Evolutionary conservation across 768 basidiomycete genomes (phyloP).

Genomic region (Lactarius sp.): DNA sequence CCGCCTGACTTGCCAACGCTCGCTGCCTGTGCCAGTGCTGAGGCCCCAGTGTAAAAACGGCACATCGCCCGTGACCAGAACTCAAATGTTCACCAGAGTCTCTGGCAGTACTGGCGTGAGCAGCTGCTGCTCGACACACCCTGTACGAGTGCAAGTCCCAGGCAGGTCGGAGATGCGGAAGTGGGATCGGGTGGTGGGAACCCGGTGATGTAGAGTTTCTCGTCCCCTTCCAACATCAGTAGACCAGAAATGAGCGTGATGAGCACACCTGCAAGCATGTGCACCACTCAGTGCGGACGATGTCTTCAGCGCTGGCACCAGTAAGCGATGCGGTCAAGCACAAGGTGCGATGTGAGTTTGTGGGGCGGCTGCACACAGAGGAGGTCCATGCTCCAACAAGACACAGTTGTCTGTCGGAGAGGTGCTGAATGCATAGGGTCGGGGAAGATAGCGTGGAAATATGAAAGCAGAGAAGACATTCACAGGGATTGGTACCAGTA

Average conservation of each 20-base stretch:
- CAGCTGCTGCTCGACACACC: conserved; percentile 20
- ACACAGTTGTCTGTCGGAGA: conserved; percentile 31
- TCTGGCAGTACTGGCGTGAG: no score
- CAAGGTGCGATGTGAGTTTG: conserved; percentile 29
- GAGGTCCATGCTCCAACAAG: conserved; percentile 57
- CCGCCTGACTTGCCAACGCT: conserved; percentile 66
- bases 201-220: conserved; percentile 54
- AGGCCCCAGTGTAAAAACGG: conserved; percentile 33
- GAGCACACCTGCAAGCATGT: no score
- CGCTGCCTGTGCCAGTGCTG: conserved; percentile 34
- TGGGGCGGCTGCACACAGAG: conserved; percentile 41
- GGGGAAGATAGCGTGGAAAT: no score
- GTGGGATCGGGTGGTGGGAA: conserved; percentile 49
- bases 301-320: conserved; percentile 75
- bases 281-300: conserved; percentile 53
- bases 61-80: conserved; percentile 71
- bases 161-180: conserved; percentile 55
- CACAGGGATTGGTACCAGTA: no score
- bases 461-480: no score
- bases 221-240: neutral
- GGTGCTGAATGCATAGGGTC: no score
- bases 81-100: conserved; percentile 39
- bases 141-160: conserved; percentile 80
- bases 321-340: conserved; percentile 59
- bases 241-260: no score